Base-by-base conservation (phyloP, 1,284 basidiomycete genomes). In the Calocybe gambosa region DNA sequence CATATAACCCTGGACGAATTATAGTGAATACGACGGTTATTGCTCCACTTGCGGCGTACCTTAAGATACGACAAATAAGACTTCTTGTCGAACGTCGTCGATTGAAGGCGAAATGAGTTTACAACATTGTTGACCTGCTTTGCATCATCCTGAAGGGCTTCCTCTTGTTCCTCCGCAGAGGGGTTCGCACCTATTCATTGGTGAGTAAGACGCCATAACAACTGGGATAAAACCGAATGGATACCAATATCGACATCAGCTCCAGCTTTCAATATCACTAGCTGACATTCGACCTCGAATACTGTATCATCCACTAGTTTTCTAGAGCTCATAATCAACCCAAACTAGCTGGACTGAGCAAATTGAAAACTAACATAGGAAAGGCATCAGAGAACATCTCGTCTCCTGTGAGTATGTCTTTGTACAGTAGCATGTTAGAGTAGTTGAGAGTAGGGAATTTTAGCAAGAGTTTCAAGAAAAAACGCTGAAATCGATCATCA, bases 371-470 rank as follows among this genome's bases (percentile, higher is more conserved):
- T 58, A 59, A 93, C 89, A 88, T 43, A 39, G 85, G 82, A 77
- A 87, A 97, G 56, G 93, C 93, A 74, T 95, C 92, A 38, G 92
- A 93, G 80, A 90, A 80, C 80, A 99, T 89, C 78, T 99, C 95
- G 65, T 98, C 94, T 54, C 71, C 82, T 52, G 81, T 71, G 50
- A 98, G 38, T 54, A 89, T 63, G 66, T 93, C 89, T 20, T 60
- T 55, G 75, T 81, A 94, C 59, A 95, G 71, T 68, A 93, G 68
- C 90, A 92, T 91, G 56, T 53, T 67, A 48, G 53, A 50, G 47
- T 57, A 50, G 55, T 49, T 48, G 53, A 58, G 57, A 9, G n/a
- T n/a, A 26, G 25, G 9, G 9, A 58, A 47, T 51, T 47, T 45
- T 43, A 45, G 25, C 25, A 5, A 45, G 50, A 51, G 45, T 43